Conservation (phyloP, 23 red algal genomes). For the Porphyridium purpureum region DNA sequence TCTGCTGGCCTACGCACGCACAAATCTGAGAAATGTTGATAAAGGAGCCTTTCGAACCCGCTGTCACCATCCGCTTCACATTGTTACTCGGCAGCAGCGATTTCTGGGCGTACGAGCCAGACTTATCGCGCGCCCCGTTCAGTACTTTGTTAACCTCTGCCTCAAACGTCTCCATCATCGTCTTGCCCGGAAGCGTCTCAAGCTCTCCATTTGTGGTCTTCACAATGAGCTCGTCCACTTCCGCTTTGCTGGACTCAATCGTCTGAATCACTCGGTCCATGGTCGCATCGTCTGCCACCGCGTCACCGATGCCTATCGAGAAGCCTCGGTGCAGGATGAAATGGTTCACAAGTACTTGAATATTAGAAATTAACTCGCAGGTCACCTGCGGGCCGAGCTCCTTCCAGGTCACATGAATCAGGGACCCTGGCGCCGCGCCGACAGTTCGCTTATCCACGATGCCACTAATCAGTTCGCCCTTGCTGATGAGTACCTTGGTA, state of each 20-base stretch:
- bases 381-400: conserved; percentile 64
- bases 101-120: conserved; percentile 75
- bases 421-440: conserved; percentile 51
- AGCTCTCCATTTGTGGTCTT: conserved; percentile 71
- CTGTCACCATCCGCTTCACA: conserved; percentile 96
- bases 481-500: conserved; percentile 75
- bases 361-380: conserved; percentile 67
- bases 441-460: conserved; percentile 97
- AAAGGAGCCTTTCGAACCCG: conserved; percentile 96
- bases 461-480: conserved; percentile 75
- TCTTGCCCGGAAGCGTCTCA: conserved; percentile 69
- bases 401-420: conserved; percentile 98
- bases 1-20: conserved; percentile 97
- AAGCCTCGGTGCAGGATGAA: conserved; percentile 77
- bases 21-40: conserved; percentile 99
- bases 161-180: conserved; percentile 98
- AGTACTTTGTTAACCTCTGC: conserved; percentile 82
- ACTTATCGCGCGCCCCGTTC: conserved; percentile 88
- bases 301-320: conserved; percentile 96
- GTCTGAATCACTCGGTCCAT: conserved; percentile 69
- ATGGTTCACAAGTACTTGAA: conserved; percentile 91
- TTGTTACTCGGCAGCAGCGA: conserved; percentile 83
- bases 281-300: conserved; percentile 82
- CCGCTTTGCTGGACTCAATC: conserved; percentile 65
- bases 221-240: conserved; percentile 66